Conservation (phyloP, 306 rosid species). For the Trifolium repens region DNA sequence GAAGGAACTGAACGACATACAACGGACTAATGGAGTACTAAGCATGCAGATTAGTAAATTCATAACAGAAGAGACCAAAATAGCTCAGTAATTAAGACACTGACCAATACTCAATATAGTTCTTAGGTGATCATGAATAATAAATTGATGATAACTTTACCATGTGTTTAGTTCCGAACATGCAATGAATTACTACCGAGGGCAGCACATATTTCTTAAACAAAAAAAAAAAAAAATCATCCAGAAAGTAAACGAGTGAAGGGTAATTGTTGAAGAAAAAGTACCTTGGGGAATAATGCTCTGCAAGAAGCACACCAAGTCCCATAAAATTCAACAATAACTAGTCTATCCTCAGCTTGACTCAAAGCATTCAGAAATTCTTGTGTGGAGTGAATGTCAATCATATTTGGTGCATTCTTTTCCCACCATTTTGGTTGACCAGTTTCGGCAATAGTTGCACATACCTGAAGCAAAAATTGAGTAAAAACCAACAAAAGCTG, state of each 20-base stretch:
- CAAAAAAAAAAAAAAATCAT: background rate
- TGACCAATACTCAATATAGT: background rate
- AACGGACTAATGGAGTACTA: slow-evolving; percentile 26
- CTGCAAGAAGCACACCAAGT: slow-evolving; percentile 99
- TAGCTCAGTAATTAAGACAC: background rate
- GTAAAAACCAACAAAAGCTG: slow-evolving; percentile 41
- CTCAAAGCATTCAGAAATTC: slow-evolving; percentile 82
- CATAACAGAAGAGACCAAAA: slow-evolving; percentile 22
- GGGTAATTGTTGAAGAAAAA: slow-evolving; percentile 36
- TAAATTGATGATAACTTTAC: background rate
- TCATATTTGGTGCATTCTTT: slow-evolving; percentile 89
- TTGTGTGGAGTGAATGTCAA: slow-evolving; percentile 92
- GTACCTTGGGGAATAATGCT: slow-evolving; percentile 93
- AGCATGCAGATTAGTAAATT: slow-evolving; percentile 24
- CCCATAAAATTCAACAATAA: slow-evolving; percentile 95
- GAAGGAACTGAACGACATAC: background rate
- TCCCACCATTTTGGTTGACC: slow-evolving; percentile 99
- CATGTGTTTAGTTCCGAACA: slow-evolving; percentile 5
- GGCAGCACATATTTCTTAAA: background rate
- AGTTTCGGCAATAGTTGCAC: slow-evolving; percentile 74
- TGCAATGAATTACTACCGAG: background rate
- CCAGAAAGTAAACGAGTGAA: slow-evolving; percentile 39
- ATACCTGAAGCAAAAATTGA: slow-evolving; percentile 61
- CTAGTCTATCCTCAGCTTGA: slow-evolving; percentile 91
- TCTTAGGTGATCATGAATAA: background rate